Evolutionary conservation across 2,329 filamentous ascomycete genomes (phyloP).

Genomic region (Orbilia javanica): DNA sequence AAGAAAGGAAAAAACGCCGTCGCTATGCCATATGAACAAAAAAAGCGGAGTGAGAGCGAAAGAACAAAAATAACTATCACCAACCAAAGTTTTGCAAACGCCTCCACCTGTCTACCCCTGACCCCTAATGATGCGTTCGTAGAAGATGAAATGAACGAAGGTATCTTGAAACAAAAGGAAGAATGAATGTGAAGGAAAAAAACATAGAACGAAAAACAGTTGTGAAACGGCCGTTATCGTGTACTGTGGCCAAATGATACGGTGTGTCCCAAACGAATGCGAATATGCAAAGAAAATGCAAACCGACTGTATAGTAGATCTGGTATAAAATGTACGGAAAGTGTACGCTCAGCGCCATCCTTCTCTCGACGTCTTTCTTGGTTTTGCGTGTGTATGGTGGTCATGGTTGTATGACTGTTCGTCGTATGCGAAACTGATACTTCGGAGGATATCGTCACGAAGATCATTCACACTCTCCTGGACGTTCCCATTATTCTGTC

Average conservation of each 20-base stretch:
- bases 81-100: constrained; percentile 28
- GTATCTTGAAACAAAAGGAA: neutral
- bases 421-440: constrained; percentile 55
- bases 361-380: constrained; percentile 42
- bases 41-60: neutral
- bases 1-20: too few relatives aligned
- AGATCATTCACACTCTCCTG: constrained; percentile 52
- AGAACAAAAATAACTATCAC: neutral
- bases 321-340: too few relatives aligned
- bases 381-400: constrained; percentile 46
- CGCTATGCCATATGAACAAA: constrained; percentile 49
- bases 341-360: constrained; percentile 51
- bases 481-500: constrained; percentile 53
- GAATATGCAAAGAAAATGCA: neutral
- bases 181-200: too few relatives aligned
- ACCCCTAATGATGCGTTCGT: constrained; percentile 16
- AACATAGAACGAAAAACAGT: neutral
- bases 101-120: constrained; percentile 28
- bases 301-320: neutral
- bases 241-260: constrained; percentile 10
- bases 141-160: constrained; percentile 20
- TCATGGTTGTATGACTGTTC: constrained; percentile 51
- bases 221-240: constrained; percentile 18
- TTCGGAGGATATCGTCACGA: constrained; percentile 49
- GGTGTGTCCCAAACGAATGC: neutral